A percentile compares a stretch with the other conserved stretches of the same genome.
These are phyloP conservation scores for Funneliformis geosporum DNA, from an alignment of 192 early-diverging fungal genomes.

Conservation along the genomic window DNA sequence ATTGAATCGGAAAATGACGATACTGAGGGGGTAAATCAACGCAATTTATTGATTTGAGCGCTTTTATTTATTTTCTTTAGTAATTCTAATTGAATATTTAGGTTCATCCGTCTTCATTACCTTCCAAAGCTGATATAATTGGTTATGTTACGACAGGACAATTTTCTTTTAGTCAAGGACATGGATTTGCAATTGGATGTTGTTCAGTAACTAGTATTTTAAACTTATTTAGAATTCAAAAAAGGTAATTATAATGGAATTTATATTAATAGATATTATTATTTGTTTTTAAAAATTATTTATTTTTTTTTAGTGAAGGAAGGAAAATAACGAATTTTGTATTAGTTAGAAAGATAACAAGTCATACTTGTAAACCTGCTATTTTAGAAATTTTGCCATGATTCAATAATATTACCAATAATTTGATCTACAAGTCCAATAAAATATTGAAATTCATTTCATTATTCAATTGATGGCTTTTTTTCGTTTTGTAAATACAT, in stretches of 20 bases:
- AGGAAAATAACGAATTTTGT: slow-evolving; percentile 26
- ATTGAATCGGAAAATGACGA: slow-evolving; percentile 33
- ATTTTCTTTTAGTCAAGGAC: slow-evolving; percentile 64
- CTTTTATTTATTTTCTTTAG: neutral
- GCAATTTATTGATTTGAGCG: neutral
- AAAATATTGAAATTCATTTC: no score
- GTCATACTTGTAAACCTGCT: slow-evolving; percentile 13
- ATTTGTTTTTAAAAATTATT: no score
- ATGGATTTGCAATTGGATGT: slow-evolving; percentile 65
- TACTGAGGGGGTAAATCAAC: neutral
- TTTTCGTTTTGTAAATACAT: no score
- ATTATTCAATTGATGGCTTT: no score
- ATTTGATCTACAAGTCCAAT: no score
- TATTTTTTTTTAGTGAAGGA: neutral
- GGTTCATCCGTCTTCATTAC: slow-evolving; percentile 43
- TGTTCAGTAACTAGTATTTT: slow-evolving; percentile 55
- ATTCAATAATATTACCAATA: neutral
- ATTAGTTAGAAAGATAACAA: slow-evolving; percentile 29
- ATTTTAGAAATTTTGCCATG: slow-evolving; percentile 19
- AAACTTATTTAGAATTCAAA: slow-evolving; percentile 43
- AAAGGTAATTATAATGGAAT: no score
- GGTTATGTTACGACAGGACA: slow-evolving; percentile 74
- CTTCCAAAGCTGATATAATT: slow-evolving; percentile 46
- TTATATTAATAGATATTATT: no score
- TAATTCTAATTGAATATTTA: neutral